Evolutionary conservation across 1,284 basidiomycete species (phyloP), one percentile per base, ranked within the genome.

Genomic region (Phylloporus sp.): DNA sequence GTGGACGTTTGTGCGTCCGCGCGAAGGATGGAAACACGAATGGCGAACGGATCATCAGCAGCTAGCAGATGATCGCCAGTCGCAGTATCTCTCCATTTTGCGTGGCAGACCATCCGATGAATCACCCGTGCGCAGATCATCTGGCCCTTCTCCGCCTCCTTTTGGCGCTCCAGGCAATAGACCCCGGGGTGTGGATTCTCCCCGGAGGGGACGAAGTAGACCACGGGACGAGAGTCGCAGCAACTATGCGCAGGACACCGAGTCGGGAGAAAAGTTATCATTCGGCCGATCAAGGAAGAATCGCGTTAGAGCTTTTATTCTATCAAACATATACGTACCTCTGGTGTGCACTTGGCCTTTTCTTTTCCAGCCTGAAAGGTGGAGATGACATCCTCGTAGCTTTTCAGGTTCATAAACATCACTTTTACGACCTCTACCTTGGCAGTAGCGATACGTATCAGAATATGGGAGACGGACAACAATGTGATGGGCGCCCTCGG

Each of bases 371-470:
- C 59, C 39, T 66, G 62, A 63, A 77, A 79, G n/a, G 29, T 75
- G 72, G 83, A 43, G 8, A 53, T 57, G 32, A 71, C 64, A 80
- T 56, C 73, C 45, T 74, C 75, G 72, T 65, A 97, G 88, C 84
- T 97, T 47, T 94, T 96, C 78, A 92, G 95, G 66, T 85, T 94
- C 69, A 86, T 93, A 79, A 97, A 97, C 76, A 89, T 97, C 66
- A 85, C 89, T 4, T 92, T 97, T 73, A 96, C 93, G 5, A 88
- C 91, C 23, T 86, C 90, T 55, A 92, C 94, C 2, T 86, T 97
- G 47, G 95, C 88, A 0, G 84, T 97, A 55, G 94, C 94, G 3
- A 89, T 95, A 69, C 87, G 86, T 63, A 92, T 96, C 75, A 89
- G 93, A 58, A 72, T 80, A 20, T 77, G 85, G 43, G 94, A 97